Evolutionary conservation across 1,284 basidiomycete species (phyloP), one percentile per base, ranked within the genome.

Genomic region (Apiotrichum domesticum): DNA sequence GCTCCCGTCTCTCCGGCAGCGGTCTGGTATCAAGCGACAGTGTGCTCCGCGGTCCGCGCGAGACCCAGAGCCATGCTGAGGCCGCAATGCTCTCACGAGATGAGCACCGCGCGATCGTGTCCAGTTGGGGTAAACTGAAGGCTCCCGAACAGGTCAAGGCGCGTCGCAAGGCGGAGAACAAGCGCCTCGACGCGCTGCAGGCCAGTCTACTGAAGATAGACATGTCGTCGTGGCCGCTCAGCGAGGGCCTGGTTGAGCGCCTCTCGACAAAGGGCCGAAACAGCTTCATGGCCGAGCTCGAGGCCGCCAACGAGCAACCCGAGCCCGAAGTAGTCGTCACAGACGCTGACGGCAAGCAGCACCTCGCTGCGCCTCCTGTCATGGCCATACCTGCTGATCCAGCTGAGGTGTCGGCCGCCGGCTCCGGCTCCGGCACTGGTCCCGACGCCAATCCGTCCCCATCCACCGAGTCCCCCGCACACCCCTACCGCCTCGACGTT

Each of bases 11-110:
- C 11, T 15, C 46, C 6, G 13, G 15, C 9, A 39, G 32, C 4
- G 60, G 56, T 3, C 7, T 56, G 2, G 29, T 55, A 1, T 42
- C 41, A 10, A 14, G 43, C 13, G 32, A 21, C 10, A 35, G 41
- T 3, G 60, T 62, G 2, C 48, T 62, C 15, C 35, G 21, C 37
- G 21, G 29, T 4, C 48, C 54, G 4, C 54, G 60, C 5, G 48
- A 52, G 35, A 41, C 14, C 3, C 44, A 43, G 11, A 51, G 51
- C 14, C 41, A 52, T 32, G 32, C 41, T 0, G 60, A 52, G 2
- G 60, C 56, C 2, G 4, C 7, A 6, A 14, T 11, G 4, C 39
- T 50, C 7, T 29, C 11, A 10, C 6, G 5, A n/a, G 15, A 14
- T 1, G 48, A 58, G 11, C 56, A 56, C 10, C 15, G 41, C 13